phyloP scores from a whole-genome alignment of 31 red algal genomes.

The Asparagopsis taxiformis region DNA sequence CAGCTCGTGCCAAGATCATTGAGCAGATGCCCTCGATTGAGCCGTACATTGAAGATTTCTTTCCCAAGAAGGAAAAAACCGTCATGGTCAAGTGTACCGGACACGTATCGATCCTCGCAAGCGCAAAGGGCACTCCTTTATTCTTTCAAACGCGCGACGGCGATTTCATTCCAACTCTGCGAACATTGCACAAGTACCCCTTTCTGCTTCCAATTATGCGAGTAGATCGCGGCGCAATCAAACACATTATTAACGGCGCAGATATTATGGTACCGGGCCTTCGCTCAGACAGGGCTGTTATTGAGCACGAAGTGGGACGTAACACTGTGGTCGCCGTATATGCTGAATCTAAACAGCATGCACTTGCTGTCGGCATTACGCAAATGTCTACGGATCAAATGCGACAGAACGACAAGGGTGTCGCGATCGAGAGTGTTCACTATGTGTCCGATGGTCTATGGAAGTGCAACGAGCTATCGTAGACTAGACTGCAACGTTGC shows the following conservation, averaged over 20 bases:
- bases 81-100: conserved; percentile 70
- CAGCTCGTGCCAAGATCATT: conserved; percentile 72
- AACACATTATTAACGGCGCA: conserved; percentile 90
- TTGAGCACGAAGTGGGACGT: conserved; percentile 56
- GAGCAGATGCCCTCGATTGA: conserved; percentile 78
- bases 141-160: conserved; percentile 87
- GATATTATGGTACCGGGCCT: conserved; percentile 95
- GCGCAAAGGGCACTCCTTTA: conserved; percentile 37
- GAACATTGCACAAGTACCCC: conserved; percentile 83
- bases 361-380: conserved; percentile 78
- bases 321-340: conserved; percentile 66
- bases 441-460: conserved; percentile 84
- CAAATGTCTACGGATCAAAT: conserved; percentile 74
- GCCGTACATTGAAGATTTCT: conserved; percentile 84
- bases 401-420: conserved; percentile 68
- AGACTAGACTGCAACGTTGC: not conserved
- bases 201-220: conserved; percentile 81
- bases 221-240: conserved; percentile 95
- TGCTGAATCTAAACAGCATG: conserved; percentile 83
- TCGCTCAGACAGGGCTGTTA: conserved; percentile 66
- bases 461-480: conserved; percentile 53
- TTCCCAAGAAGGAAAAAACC: conserved; percentile 96
- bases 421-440: conserved; percentile 91
- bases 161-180: conserved; percentile 71
- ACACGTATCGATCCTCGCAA: conserved; percentile 62